Evolutionary conservation across 1,284 basidiomycete genomes (phyloP), one percentile per base, ranked within the genome.

Genomic region (Trametes hirsuta): DNA sequence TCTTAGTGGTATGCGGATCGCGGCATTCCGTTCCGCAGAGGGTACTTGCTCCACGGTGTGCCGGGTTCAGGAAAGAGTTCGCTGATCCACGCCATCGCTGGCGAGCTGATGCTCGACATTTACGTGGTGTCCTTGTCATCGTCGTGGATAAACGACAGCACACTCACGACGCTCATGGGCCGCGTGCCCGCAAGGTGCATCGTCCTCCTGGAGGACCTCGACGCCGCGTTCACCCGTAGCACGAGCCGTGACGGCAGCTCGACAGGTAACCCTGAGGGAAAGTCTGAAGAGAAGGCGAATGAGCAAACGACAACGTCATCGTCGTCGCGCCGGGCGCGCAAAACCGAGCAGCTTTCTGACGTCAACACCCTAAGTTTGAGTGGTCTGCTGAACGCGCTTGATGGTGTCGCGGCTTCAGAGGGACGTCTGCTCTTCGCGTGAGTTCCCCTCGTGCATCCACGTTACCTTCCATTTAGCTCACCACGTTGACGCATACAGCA

Each of bases 331-430:
- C 71, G 80, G 68, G 71, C 80, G 69, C 73, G 81, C 66, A 79
- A 84, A 68, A 79, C 77, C 63, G 85, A 90, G 44, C 80, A 83
- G 37, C 70, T 91, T 61, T 86, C 85, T n/a, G 90, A 92, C 61
- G 81, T 88, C 55, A 92, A 92, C 67, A 92, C 90, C 0, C 78
- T 94, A 47, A 91, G 85, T 65, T 76, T 94, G 67, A 91, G 89
- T 62, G 93, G 93, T 24, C 71, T 94, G 67, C 77, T 95, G 58
- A 94, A 94, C 68, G 91, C 91, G 9, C 79, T 94, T 47, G 93
- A 94, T 68, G 93, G 93, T 52, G 90, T 94, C n/a, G 90, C 90
- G 3, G 90, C 91, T 14, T 84, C 87, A 0, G 92, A 94, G 71
- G 93, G 93, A 6, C 81, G 93, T 4, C 83, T 94, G 41, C 78